Conservation (phyloP, 805 yeast genomes). For the Metschnikowia reukaufii region DNA sequence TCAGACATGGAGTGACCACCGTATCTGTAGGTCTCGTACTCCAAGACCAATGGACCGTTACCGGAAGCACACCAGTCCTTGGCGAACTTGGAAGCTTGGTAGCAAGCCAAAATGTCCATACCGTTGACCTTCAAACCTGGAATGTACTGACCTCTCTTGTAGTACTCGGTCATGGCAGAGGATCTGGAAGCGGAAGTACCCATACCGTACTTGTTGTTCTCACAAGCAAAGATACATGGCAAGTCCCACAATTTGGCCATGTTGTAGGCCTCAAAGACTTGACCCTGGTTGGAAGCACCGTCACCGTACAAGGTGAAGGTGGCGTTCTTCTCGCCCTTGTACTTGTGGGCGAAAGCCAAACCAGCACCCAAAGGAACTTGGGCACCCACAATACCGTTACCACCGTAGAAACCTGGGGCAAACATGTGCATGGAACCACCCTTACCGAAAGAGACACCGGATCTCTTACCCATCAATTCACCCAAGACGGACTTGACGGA, state of each 20-base stretch:
- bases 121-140: constrained; percentile 99
- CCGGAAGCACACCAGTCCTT: constrained; percentile 93
- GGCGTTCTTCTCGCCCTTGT: constrained; percentile 74
- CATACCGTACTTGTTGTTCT: constrained; percentile 99
- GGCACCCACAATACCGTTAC: constrained; percentile 99
- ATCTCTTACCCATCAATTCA: constrained; percentile 94
- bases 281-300: constrained; percentile 99
- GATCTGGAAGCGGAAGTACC: constrained; percentile 98
- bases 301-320: constrained; percentile 94
- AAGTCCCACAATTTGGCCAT: constrained; percentile 99
- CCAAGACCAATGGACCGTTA: constrained; percentile 94
- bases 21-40: constrained; percentile 98
- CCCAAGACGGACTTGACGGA: constrained; percentile 87
- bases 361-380: constrained; percentile 99
- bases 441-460: constrained; percentile 95
- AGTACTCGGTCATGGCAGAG: constrained; percentile 93
- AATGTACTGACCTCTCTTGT: constrained; percentile 98
- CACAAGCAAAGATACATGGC: constrained; percentile 94
- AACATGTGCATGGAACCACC: constrained; percentile 99
- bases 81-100: constrained; percentile 95
- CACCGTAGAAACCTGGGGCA: constrained; percentile 94
- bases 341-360: constrained; percentile 96
- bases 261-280: constrained; percentile 95
- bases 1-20: constrained; percentile 99
- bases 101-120: constrained; percentile 94